Evolutionary conservation across 129 eudicot species (phyloP).

Genomic region (Rutidosis leptorrhynchoides): DNA sequence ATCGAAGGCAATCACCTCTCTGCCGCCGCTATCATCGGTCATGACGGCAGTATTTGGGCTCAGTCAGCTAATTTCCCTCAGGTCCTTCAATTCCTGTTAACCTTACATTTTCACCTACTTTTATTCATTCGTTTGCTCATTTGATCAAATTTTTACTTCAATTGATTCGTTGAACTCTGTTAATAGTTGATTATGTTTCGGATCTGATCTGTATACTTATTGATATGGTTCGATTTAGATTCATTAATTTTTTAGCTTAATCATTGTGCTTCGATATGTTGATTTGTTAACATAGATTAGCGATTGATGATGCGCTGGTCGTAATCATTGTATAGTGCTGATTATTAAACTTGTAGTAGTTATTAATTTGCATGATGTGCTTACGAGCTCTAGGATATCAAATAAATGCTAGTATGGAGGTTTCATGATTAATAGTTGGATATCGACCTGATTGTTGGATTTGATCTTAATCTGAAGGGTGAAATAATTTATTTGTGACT

Average conservation of each 20-base stretch:
- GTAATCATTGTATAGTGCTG: slow-evolving; percentile 8
- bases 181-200: slow-evolving; percentile 17
- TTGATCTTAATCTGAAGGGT: slow-evolving; percentile 10
- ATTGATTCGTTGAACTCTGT: neutral
- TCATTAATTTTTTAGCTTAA: neutral
- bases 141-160: neutral
- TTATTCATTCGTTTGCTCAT: neutral
- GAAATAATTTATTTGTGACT: too few species aligned
- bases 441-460: neutral
- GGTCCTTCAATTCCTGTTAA: slow-evolving; percentile 27
- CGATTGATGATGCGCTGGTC: slow-evolving; percentile 11
- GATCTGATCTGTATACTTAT: slow-evolving; percentile 21
- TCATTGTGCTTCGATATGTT: neutral
- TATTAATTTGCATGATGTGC: slow-evolving; percentile 2
- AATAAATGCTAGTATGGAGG: neutral
- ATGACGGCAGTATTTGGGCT: slow-evolving; percentile 69
- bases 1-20: slow-evolving; percentile 58
- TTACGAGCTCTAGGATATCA: neutral
- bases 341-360: neutral
- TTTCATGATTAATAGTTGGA: neutral
- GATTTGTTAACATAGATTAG: slow-evolving; percentile 17
- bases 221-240: slow-evolving; percentile 9
- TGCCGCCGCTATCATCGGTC: slow-evolving; percentile 65
- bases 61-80: slow-evolving; percentile 59
- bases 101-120: neutral